Evolutionary conservation across 2,329 filamentous ascomycete genomes (phyloP).

Genomic region (Lasiodiplodia gonubiensis): DNA sequence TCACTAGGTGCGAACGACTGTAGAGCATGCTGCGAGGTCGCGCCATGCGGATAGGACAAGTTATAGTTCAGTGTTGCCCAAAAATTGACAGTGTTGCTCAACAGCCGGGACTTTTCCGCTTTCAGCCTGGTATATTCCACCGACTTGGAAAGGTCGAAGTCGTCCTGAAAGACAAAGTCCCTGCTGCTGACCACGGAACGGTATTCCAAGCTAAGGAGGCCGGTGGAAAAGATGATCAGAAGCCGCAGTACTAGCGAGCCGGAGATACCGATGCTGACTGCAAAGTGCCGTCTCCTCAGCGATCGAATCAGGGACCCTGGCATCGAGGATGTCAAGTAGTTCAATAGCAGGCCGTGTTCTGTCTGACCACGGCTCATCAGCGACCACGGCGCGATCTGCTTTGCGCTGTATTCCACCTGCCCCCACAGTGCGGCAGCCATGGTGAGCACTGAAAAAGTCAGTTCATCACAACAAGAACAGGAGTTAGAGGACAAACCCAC

Average conservation of each 20-base stretch:
- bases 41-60: background rate
- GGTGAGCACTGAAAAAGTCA: slow-evolving; percentile 3
- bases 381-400: slow-evolving; percentile 5
- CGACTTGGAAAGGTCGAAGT: background rate
- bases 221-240: slow-evolving; percentile 16
- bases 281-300: background rate
- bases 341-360: background rate
- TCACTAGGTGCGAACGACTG: slow-evolving; percentile 3
- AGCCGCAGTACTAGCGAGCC: background rate
- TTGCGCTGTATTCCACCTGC: slow-evolving; percentile 3
- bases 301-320: background rate
- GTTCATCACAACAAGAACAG: background rate
- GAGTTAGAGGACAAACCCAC: background rate
- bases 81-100: background rate
- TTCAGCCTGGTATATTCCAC: background rate
- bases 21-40: background rate
- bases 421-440: slow-evolving; percentile 9
- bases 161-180: background rate
- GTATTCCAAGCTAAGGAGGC: slow-evolving; percentile 13
- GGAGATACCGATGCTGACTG: background rate
- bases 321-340: slow-evolving; percentile 12
- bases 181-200: background rate
- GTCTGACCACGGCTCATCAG: background rate
- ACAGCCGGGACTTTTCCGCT: background rate
- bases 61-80: slow-evolving; percentile 7